Conservation (phyloP, 23 red algal species). For the Pyropia yezoensis region DNA sequence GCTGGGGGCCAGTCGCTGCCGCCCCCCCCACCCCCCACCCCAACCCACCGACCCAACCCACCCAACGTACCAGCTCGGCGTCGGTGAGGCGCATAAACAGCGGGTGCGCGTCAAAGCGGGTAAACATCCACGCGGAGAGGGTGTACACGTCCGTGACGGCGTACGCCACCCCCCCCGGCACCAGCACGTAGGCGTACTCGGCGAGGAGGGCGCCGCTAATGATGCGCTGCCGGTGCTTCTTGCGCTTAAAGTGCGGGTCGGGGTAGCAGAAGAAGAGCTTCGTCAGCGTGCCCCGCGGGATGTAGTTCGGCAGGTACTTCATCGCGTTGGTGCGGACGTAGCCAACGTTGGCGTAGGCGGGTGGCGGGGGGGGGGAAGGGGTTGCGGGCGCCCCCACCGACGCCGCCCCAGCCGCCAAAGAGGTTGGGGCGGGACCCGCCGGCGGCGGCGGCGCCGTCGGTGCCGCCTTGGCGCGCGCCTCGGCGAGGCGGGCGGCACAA, state of each 20-base stretch:
- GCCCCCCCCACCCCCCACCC: too few relatives aligned
- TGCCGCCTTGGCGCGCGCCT: constrained; percentile 24
- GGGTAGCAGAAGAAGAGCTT: constrained; percentile 95
- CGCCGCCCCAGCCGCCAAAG: too few relatives aligned
- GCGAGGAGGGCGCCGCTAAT: constrained; percentile 66
- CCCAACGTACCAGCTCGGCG: constrained; percentile 10
- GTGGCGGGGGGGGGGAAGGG: constrained; percentile 4
- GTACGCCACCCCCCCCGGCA: constrained; percentile 54
- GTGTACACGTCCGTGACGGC: constrained; percentile 84
- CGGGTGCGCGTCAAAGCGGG: constrained; percentile 45
- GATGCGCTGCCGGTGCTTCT: constrained; percentile 85
- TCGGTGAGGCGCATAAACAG: constrained; percentile 48
- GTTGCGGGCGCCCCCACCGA: neutral
- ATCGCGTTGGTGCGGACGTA: constrained; percentile 88
- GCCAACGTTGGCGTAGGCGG: constrained; percentile 55
- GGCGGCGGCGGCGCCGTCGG: too few relatives aligned
- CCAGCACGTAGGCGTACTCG: constrained; percentile 81
- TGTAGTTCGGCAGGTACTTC: constrained; percentile 75
- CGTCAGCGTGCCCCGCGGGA: constrained; percentile 44
- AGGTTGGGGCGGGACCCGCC: too few relatives aligned
- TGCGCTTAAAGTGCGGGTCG: constrained; percentile 93
- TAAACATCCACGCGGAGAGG: constrained; percentile 87
- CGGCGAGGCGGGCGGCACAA: constrained; percentile 23
- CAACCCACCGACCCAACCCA: neutral
- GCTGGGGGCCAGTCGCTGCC: too few relatives aligned